Percentiles rank a stretch among this genome's conserved stretches.
Conservation (phyloP, 139 green algal genomes). For the Tetraselmis striata region DNA sequence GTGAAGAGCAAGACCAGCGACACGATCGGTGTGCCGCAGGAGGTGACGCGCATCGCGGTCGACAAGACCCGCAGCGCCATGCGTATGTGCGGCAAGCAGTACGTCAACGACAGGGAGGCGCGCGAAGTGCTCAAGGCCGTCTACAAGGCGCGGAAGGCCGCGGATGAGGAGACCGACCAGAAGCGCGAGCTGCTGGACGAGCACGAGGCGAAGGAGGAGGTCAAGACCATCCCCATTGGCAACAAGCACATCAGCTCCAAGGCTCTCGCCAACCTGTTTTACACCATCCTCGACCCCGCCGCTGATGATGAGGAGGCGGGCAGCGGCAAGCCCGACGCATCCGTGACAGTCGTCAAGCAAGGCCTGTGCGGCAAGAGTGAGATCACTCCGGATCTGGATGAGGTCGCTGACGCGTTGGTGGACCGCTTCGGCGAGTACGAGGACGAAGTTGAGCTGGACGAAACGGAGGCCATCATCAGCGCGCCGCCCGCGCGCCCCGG, state of each 20-base stretch:
- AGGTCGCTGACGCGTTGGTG: not conserved
- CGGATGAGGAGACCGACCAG: not conserved
- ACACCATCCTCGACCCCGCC: not conserved
- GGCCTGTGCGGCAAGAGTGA: not conserved
- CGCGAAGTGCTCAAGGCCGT: not conserved
- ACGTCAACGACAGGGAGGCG: not conserved
- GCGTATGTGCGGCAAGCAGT: not conserved
- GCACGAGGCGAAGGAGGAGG: not conserved
- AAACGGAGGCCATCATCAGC: not conserved
- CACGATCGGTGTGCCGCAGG: slow-evolving; percentile 47
- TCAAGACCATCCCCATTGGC: not conserved
- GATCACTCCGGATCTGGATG: not conserved
- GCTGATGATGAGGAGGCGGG: not conserved
- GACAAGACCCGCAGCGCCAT: slow-evolving; percentile 46
- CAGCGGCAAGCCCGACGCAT: not conserved
- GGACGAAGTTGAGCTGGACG: not conserved
- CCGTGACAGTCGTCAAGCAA: not conserved
- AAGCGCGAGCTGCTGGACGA: not conserved
- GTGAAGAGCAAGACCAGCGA: slow-evolving; percentile 55
- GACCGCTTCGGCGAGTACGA: not conserved
- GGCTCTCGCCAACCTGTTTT: not conserved
- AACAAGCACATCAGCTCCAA: not conserved
- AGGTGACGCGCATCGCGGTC: slow-evolving; percentile 48
- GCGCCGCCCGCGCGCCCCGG: too few relatives aligned
- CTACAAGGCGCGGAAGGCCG: not conserved